Conservation (phyloP, 768 basidiomycete species). For the Epithele typhae region DNA sequence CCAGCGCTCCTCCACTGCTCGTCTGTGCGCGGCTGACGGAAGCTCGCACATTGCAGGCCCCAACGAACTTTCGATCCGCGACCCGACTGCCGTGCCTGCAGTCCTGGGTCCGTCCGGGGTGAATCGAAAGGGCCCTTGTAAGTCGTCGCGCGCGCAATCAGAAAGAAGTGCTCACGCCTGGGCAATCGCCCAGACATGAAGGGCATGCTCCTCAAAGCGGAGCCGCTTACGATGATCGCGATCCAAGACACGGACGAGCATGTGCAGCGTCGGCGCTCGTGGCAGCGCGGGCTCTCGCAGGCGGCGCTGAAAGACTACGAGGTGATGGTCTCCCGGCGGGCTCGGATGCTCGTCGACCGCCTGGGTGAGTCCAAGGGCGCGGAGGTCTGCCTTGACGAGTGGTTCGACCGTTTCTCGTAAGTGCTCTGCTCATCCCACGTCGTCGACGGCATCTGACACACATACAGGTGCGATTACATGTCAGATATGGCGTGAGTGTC, state of each 20-base stretch:
- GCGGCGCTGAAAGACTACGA: no score
- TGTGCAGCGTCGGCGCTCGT: constrained; percentile 35
- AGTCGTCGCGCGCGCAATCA: constrained; percentile 15
- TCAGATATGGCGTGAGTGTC: no score
- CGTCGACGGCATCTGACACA: no score
- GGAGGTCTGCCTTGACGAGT: no score
- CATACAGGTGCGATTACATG: no score
- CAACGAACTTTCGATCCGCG: constrained; percentile 39
- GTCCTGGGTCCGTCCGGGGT: constrained; percentile 31
- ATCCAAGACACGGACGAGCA: constrained; percentile 35
- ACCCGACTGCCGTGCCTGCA: constrained; percentile 27
- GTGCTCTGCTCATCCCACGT: no score
- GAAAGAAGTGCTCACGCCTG: neutral
- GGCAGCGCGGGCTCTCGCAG: constrained; percentile 39
- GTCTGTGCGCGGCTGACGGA: neutral
- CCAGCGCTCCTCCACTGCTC: neutral
- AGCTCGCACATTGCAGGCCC: constrained; percentile 29
- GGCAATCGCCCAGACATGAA: neutral
- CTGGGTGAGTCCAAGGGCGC: no score
- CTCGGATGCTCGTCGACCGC: no score
- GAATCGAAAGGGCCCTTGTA: constrained; percentile 37
- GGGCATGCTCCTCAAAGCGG: neutral
- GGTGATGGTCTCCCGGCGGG: no score
- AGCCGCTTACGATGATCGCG: constrained; percentile 24
- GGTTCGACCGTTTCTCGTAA: no score